phyloP scores from a whole-genome alignment of 2,329 filamentous ascomycete genomes.

The Fusarium redolens region DNA sequence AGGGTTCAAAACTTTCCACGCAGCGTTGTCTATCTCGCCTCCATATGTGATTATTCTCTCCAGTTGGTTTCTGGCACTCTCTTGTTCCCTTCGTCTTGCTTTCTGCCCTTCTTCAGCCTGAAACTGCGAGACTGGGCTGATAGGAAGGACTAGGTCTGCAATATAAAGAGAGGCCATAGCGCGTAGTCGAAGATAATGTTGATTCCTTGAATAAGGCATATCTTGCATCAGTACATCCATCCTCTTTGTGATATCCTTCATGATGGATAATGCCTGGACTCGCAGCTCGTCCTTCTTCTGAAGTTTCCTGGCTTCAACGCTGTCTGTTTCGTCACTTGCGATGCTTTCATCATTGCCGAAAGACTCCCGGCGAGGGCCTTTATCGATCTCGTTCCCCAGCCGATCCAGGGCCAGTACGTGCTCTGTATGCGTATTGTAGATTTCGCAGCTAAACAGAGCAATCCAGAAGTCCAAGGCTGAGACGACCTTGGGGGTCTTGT shows the following conservation, averaged over 20 bases:
- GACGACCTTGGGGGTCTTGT: slow-evolving; percentile 66
- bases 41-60: slow-evolving; percentile 46
- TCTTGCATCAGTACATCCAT: slow-evolving; percentile 78
- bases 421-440: slow-evolving; percentile 77
- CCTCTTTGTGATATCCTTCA: slow-evolving; percentile 71
- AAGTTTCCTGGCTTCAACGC: slow-evolving; percentile 31
- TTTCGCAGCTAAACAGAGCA: slow-evolving; percentile 82
- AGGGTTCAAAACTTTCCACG: slow-evolving; percentile 40
- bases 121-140: slow-evolving; percentile 47
- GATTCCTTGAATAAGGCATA: slow-evolving; percentile 76
- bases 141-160: slow-evolving; percentile 71
- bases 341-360: slow-evolving; percentile 35
- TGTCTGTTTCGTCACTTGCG: slow-evolving; percentile 35
- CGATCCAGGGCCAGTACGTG: slow-evolving; percentile 58
- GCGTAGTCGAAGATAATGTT: slow-evolving; percentile 74
- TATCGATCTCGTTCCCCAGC: slow-evolving; percentile 47
- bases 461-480: slow-evolving; percentile 84
- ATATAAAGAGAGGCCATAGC: slow-evolving; percentile 82
- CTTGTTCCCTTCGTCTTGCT: slow-evolving; percentile 46
- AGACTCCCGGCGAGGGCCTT: slow-evolving; percentile 29
- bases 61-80: slow-evolving; percentile 43
- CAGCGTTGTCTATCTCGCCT: slow-evolving; percentile 44
- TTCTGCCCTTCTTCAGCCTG: slow-evolving; percentile 45
- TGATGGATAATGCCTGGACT: slow-evolving; percentile 64
- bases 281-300: slow-evolving; percentile 56